Conservation (phyloP, 805 yeast species). For the Candida orba region DNA sequence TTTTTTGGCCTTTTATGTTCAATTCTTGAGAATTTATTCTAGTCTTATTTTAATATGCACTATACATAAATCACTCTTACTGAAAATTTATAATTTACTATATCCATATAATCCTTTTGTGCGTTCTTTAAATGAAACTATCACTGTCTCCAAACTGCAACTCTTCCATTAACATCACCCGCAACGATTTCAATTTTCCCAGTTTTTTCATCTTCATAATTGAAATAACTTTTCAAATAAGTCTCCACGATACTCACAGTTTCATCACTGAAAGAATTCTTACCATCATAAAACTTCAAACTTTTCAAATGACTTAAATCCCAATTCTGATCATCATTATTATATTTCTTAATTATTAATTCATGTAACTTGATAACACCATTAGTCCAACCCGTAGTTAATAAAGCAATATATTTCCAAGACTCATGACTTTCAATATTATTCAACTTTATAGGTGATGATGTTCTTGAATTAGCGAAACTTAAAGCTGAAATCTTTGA, state of each 20-base stretch:
- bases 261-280: conserved; percentile 9
- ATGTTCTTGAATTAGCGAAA: conserved; percentile 24
- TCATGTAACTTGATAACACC: conserved; percentile 27
- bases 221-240: conserved; percentile 25
- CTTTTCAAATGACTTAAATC: conserved; percentile 14
- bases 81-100: too few species aligned
- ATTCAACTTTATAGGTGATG: conserved; percentile 18
- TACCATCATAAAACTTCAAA: conserved; percentile 20
- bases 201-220: conserved; percentile 30
- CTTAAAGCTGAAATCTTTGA: conserved; percentile 19
- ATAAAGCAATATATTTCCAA: conserved; percentile 31
- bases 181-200: conserved; percentile 39
- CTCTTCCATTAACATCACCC: conserved; percentile 48
- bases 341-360: conserved; percentile 17
- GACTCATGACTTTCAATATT: conserved; percentile 28
- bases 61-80: background rate
- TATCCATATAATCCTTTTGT: too few species aligned
- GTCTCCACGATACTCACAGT: conserved; percentile 28
- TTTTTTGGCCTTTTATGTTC: background rate
- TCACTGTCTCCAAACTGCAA: conserved; percentile 38
- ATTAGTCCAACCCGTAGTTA: conserved; percentile 31
- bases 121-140: background rate
- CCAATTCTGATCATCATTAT: conserved; percentile 17
- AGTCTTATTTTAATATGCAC: background rate
- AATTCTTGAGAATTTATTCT: background rate